Conservation (phyloP, 176 grass and related monocot species). For the Bolboschoenus planiculmis region DNA sequence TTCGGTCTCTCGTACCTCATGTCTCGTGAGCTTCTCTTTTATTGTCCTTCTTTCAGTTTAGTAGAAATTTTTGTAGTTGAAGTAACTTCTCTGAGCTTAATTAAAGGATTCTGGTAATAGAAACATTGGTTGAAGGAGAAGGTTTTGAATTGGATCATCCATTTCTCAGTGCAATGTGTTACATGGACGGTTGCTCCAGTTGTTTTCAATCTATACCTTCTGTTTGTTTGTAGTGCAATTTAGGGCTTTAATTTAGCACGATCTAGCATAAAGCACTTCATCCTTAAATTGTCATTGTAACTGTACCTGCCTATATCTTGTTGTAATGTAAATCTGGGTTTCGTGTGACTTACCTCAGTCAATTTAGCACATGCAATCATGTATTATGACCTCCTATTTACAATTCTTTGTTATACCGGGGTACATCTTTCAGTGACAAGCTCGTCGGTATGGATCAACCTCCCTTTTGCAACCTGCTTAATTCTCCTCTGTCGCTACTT, state of each 20-base stretch:
- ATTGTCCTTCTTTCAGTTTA: not conserved
- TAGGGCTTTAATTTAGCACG: not conserved
- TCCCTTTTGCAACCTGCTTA: conserved; percentile 63
- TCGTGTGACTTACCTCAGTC: not conserved
- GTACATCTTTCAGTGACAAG: conserved; percentile 76
- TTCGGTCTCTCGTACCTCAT: conserved; percentile 46
- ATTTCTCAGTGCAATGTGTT: not conserved
- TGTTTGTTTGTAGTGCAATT: not conserved
- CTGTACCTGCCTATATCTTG: not conserved
- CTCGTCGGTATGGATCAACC: conserved; percentile 92
- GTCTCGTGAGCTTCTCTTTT: conserved; percentile 32
- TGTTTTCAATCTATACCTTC: not conserved
- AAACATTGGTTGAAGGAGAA: not conserved
- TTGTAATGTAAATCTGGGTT: not conserved
- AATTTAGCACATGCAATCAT: not conserved
- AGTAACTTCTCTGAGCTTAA: not conserved
- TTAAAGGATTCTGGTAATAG: not conserved
- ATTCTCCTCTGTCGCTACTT: conserved; percentile 69
- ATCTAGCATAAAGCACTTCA: not conserved
- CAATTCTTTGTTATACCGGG: not conserved
- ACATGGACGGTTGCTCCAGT: not conserved
- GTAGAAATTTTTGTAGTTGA: not conserved
- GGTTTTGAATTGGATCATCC: not conserved
- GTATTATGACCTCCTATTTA: not conserved
- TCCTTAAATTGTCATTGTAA: not conserved